Evolutionary conservation across 2,329 filamentous ascomycete genomes (phyloP).

Genomic region (Furcasterigmium furcatum): DNA sequence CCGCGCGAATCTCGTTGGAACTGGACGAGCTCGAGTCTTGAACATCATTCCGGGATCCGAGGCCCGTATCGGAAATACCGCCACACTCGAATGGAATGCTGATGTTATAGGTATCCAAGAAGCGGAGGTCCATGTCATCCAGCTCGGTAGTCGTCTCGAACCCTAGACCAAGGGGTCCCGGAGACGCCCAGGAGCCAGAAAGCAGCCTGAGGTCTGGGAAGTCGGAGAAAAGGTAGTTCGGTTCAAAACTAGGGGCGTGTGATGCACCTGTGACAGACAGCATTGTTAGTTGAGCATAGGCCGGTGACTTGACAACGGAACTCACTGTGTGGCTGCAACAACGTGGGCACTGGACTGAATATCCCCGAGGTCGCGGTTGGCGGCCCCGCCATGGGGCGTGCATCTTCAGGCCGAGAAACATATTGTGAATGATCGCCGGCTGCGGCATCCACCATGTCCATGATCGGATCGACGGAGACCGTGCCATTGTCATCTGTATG

Average conservation of each 20-base stretch:
- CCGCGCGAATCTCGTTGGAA: constrained; percentile 2
- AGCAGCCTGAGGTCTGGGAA: constrained; percentile 3
- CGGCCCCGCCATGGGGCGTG: too few species aligned
- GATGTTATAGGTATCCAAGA: constrained; percentile 25
- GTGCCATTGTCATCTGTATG: too few species aligned
- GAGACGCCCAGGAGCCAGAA: constrained; percentile 9
- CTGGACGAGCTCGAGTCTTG: background rate
- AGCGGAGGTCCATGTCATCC: constrained; percentile 24
- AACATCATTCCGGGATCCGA: constrained; percentile 1
- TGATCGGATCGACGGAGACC: too few species aligned
- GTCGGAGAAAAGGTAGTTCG: constrained; percentile 1
- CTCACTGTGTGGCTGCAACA: too few species aligned
- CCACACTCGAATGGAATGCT: constrained; percentile 23
- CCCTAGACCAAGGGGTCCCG: constrained; percentile 9
- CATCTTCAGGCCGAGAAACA: too few species aligned
- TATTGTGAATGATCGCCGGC: too few species aligned
- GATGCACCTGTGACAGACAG: too few species aligned
- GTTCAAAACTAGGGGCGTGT: background rate
- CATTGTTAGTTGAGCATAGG: too few species aligned
- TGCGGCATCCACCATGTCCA: too few species aligned
- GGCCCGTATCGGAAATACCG: constrained; percentile 12
- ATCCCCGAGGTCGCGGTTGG: too few species aligned
- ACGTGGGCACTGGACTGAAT: too few species aligned
- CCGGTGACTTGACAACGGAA: too few species aligned
- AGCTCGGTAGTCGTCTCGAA: constrained; percentile 19